A percentile compares a stretch with the other conserved stretches of the same genome.
phyloP scores from a whole-genome alignment of 2,329 filamentous ascomycete species.

The Neoarthrinium moseri region DNA sequence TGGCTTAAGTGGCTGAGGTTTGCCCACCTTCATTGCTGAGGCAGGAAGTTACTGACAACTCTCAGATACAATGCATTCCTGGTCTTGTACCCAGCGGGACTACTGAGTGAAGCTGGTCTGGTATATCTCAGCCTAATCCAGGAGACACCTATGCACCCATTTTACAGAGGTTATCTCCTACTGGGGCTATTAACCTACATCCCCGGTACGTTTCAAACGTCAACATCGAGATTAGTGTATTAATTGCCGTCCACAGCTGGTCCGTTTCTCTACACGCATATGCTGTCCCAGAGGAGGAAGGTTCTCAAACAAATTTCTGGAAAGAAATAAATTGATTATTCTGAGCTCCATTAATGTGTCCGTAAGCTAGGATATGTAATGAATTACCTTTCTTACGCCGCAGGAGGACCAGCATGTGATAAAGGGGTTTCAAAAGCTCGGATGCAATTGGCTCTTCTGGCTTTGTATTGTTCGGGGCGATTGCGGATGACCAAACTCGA shows the following conservation, averaged over 20 bases:
- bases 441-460: no score
- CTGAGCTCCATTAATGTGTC: neutral
- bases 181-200: conserved; percentile 12
- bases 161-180: conserved; percentile 12
- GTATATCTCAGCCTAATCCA: conserved; percentile 37
- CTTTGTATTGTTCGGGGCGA: no score
- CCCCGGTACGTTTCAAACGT: conserved; percentile 6
- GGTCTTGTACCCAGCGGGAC: conserved; percentile 65
- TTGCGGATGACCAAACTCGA: conserved; percentile 15
- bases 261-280: conserved; percentile 11
- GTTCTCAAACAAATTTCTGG: conserved; percentile 1
- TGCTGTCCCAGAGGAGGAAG: conserved; percentile 12
- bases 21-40: neutral
- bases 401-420: no score
- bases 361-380: no score
- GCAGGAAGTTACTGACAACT: neutral
- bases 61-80: conserved; percentile 62
- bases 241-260: conserved; percentile 2
- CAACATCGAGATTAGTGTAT: neutral
- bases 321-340: neutral
- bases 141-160: conserved; percentile 8
- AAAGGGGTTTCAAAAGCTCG: no score
- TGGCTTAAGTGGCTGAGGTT: conserved; percentile 57
- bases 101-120: conserved; percentile 60
- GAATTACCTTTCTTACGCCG: no score